Percentiles rank a stretch among this genome's conserved stretches.
Evolutionary conservation across 2,329 filamentous ascomycete species (phyloP).

Genomic region (Stachybotrys echinatus): DNA sequence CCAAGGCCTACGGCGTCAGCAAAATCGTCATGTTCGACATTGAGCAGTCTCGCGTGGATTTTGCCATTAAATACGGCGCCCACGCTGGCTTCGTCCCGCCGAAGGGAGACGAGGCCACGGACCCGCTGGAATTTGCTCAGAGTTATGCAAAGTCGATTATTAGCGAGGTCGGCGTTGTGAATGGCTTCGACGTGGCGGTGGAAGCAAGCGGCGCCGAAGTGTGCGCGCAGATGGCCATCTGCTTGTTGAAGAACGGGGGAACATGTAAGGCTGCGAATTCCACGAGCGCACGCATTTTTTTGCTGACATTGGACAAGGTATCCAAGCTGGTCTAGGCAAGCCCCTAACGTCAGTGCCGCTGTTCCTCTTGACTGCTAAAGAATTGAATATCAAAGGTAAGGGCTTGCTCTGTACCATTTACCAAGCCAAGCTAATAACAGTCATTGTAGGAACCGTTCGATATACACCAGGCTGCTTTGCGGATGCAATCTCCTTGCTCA

Average conservation of each 20-base stretch:
- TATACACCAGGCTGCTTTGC: slow-evolving; percentile 19
- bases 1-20: slow-evolving; percentile 17
- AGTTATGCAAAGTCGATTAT: slow-evolving; percentile 12
- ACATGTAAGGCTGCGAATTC: slow-evolving; percentile 11
- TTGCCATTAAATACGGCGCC: slow-evolving; percentile 17
- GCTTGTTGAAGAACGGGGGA: slow-evolving; percentile 15
- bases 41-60: slow-evolving; percentile 14
- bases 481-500: slow-evolving; percentile 15
- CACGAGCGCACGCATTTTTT: too few relatives aligned
- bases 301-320: slow-evolving; percentile 2
- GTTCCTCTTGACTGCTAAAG: slow-evolving; percentile 15
- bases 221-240: slow-evolving; percentile 16
- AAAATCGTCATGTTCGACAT: slow-evolving; percentile 23
- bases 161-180: slow-evolving; percentile 7
- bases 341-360: slow-evolving; percentile 11
- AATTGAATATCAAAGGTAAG: slow-evolving; percentile 16
- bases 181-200: slow-evolving; percentile 15
- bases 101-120: slow-evolving; percentile 7
- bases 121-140: slow-evolving; percentile 7
- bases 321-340: slow-evolving; percentile 17
- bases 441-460: slow-evolving; percentile 13
- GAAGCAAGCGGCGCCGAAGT: slow-evolving; percentile 18
- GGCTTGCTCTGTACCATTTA: background rate
- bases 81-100: slow-evolving; percentile 12
- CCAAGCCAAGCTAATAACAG: background rate